These are phyloP conservation scores for Metschnikowia baotianmanensis DNA, from an alignment of 805 yeast species.

Conservation along the genomic window DNA sequence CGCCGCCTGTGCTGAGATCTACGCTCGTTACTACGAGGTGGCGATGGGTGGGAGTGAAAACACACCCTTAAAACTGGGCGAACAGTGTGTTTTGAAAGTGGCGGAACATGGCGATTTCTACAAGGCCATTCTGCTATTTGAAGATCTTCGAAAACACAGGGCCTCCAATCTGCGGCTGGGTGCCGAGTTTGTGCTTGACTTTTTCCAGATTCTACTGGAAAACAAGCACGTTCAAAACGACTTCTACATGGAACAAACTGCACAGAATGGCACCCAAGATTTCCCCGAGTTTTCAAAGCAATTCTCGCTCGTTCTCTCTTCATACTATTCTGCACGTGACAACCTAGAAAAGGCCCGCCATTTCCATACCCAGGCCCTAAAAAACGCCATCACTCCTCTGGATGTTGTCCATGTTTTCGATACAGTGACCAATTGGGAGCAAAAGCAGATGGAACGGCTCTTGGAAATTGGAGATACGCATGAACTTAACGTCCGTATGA, in stretches of 20 bases:
- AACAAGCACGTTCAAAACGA: neutral
- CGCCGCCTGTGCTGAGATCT: constrained; percentile 41
- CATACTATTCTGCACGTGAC: constrained; percentile 43
- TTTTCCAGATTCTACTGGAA: constrained; percentile 7
- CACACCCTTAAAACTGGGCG: constrained; percentile 1
- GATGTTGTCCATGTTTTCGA: constrained; percentile 69
- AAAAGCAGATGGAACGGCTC: constrained; percentile 28
- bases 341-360: constrained; percentile 24
- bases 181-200: constrained; percentile 5
- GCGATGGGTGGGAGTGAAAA: neutral
- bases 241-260: constrained; percentile 7
- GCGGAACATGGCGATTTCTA: constrained; percentile 27
- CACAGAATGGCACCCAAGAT: constrained; percentile 14
- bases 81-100: constrained; percentile 24
- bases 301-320: constrained; percentile 47
- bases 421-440: constrained; percentile 59
- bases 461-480: constrained; percentile 21
- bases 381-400: constrained; percentile 45
- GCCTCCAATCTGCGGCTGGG: constrained; percentile 1
- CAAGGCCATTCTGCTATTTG: constrained; percentile 31
- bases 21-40: constrained; percentile 28
- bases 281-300: constrained; percentile 62
- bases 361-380: constrained; percentile 49
- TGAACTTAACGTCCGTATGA: constrained; percentile 45
- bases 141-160: neutral